Base-by-base conservation (phyloP, 2,329 filamentous ascomycete species). In the Fragosphaeria purpurea region DNA sequence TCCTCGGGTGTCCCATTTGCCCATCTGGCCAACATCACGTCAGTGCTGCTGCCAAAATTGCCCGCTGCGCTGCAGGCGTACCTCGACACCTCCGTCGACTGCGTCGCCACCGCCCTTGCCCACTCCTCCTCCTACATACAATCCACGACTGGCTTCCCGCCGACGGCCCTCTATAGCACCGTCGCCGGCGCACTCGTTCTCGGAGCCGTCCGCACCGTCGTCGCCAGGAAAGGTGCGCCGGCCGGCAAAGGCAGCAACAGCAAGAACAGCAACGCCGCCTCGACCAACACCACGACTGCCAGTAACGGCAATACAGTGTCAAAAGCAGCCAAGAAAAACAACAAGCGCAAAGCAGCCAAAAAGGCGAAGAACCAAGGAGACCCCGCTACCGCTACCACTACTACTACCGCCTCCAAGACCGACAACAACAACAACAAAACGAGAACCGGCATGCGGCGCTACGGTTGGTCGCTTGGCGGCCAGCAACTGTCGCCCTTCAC, bases 1-100 rank as follows among this genome's bases (percentile, higher is more conserved):
- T 79, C 78, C 63, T 72, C 75, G 66, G 78, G 78, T 80, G 79
- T 76, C 69, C 63, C 65, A 53, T 61, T 70, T 58, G 63, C 68
- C 57, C 65, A 62, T 62, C 66, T 80, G 63, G 75, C 75, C 70
- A 80, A 76, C 68, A 71, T 77, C 65, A 73, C 72, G 60, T 74
- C 73, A 46, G 59, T 57, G 30, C 53, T 67, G 32, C 55, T 61
- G 44, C 49, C 54, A 32, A 61, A 71, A 56, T 64, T 75, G 42
- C 67, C 70, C 34, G 64, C 68, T 51, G 63, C 70, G 53, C 59
- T 77, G 53, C 74, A 76, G 60, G 65, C 65, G 47, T 96, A 79
- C 66, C 64, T 83, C 61, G 74, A 77, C 64, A 71, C 69, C 53
- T 74, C 74, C 52, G 58, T 77, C 57, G 62, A 65, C 55, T 71